These are phyloP conservation scores for Passiflora organensis DNA, from an alignment of 345 rosid genomes.

Conservation along the genomic window DNA sequence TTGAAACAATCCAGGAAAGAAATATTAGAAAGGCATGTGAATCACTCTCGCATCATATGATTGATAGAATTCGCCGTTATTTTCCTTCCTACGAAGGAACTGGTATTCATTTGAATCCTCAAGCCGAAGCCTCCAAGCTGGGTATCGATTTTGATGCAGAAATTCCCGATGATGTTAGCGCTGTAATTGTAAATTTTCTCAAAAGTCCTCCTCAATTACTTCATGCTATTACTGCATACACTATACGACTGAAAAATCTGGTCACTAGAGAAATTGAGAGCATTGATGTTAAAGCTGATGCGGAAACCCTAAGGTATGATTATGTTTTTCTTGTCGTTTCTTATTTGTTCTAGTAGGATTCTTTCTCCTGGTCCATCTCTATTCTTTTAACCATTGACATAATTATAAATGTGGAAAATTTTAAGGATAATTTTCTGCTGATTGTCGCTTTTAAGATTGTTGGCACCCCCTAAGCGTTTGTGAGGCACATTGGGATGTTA, in stretches of 20 bases:
- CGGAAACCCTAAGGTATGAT: constrained; percentile 65
- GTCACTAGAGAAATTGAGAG: constrained; percentile 80
- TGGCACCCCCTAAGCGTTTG: neutral
- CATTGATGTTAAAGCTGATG: constrained; percentile 89
- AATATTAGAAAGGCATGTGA: constrained; percentile 85
- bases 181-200: constrained; percentile 54
- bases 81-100: constrained; percentile 94
- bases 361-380: constrained; percentile 1
- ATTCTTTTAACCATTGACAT: constrained; percentile 1
- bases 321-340: constrained; percentile 1
- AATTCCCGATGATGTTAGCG: constrained; percentile 66
- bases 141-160: constrained; percentile 84
- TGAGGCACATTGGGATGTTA: no score
- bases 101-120: constrained; percentile 75
- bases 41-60: constrained; percentile 60
- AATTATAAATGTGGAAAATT: neutral
- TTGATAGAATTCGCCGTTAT: constrained; percentile 56
- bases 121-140: constrained; percentile 63
- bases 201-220: constrained; percentile 77
- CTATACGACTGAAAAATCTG: constrained; percentile 54
- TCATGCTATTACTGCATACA: constrained; percentile 65
- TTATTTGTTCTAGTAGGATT: no score
- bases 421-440: neutral
- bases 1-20: constrained; percentile 72
- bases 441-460: neutral